Conservation (phyloP, 257 asterid species). For the Solanum neorickii region DNA sequence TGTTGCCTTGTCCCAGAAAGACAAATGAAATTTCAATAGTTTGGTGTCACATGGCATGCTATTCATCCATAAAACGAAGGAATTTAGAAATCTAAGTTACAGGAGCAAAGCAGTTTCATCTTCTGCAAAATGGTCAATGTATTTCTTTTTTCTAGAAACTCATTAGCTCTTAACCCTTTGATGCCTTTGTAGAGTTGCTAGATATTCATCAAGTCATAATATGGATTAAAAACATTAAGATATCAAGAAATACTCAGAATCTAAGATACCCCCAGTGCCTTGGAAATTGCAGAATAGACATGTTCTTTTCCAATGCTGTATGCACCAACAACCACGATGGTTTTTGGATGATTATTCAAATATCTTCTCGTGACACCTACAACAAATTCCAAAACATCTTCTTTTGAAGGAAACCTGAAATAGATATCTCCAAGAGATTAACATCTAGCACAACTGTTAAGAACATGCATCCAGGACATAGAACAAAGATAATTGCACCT, state of each 20-base stretch:
- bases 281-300: conserved; percentile 18
- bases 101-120: background rate
- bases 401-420: conserved; percentile 19
- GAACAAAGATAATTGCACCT: background rate
- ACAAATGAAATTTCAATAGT: background rate
- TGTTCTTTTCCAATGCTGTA: conserved; percentile 25
- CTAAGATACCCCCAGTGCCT: conserved; percentile 17
- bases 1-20: background rate
- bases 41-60: background rate
- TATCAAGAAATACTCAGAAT: background rate
- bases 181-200: background rate
- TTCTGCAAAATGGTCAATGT: background rate
- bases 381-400: conserved; percentile 13
- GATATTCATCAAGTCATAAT: background rate
- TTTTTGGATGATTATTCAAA: conserved; percentile 3
- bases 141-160: background rate
- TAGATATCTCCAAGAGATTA: background rate
- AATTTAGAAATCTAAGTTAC: background rate
- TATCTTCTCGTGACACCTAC: conserved; percentile 4
- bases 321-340: conserved; percentile 18
- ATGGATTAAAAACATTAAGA: background rate
- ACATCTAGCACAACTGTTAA: background rate
- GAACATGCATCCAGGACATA: background rate
- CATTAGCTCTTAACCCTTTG: background rate
- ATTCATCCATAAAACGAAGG: background rate